Conservation (phyloP, 2,329 filamentous ascomycete genomes). For the Sclerotinia subarctica region DNA sequence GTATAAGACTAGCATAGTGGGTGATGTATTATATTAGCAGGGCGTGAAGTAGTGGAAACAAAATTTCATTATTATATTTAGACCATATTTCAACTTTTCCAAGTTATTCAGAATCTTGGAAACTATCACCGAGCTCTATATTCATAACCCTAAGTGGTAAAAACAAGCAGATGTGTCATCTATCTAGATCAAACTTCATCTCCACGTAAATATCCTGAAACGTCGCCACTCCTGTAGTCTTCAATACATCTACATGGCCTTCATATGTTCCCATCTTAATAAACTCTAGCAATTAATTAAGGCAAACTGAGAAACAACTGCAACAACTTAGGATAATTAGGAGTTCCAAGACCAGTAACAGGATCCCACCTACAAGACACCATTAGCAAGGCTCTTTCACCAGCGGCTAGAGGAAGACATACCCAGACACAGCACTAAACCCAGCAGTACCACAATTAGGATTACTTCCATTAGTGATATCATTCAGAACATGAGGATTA, state of each 20-base stretch:
- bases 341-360: conserved; percentile 38
- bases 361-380: conserved; percentile 34
- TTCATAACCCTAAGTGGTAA: no score
- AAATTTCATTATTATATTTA: no score
- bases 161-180: no score
- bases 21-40: no score
- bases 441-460: conserved; percentile 38
- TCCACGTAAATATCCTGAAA: background rate
- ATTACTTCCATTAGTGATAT: conserved; percentile 38
- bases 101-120: no score
- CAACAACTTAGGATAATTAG: conserved; percentile 30
- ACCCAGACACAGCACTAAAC: conserved; percentile 36
- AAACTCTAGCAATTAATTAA: background rate
- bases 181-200: no score
- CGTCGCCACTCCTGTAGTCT: no score
- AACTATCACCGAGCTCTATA: no score
- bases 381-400: background rate
- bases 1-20: no score
- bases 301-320: conserved; percentile 30
- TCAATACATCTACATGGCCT: background rate
- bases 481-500: conserved; percentile 35
- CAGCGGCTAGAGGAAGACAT: background rate
- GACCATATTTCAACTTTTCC: no score
- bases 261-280: background rate
- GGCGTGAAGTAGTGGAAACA: no score